Percentiles rank a stretch among this genome's conserved stretches.
Conservation (phyloP, 2,329 filamentous ascomycete genomes). For the Myriosclerotinia curreyana region DNA sequence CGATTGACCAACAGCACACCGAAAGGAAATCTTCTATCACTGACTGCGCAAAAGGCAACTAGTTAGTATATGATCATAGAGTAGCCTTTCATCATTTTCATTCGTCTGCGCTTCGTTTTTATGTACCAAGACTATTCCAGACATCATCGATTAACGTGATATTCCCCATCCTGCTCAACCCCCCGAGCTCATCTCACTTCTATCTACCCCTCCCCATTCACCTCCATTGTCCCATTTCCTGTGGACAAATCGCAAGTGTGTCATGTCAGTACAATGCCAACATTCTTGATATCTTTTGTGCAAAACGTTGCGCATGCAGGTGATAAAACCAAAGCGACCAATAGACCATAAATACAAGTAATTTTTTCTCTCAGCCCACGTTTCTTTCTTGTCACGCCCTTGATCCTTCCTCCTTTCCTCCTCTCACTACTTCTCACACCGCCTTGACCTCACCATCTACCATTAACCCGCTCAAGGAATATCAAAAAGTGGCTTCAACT, state of each 20-base stretch:
- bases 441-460: neutral
- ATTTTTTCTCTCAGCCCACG: neutral
- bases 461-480: constrained; percentile 47
- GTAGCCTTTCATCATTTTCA: neutral
- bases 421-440: neutral
- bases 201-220: neutral
- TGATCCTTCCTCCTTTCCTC: neutral
- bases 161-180: neutral
- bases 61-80: neutral
- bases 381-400: neutral
- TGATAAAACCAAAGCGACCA: neutral
- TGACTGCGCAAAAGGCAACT: no score
- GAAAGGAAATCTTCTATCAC: neutral
- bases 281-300: neutral
- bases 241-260: neutral
- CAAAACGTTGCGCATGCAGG: neutral
- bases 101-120: neutral
- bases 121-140: neutral
- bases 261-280: neutral
- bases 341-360: constrained; percentile 2
- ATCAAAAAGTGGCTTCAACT: constrained; percentile 93
- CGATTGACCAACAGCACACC: neutral
- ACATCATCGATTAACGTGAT: neutral
- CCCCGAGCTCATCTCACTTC: neutral
- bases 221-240: neutral